A percentile compares a stretch with the other conserved stretches of the same genome.
phyloP scores from a whole-genome alignment of 768 basidiomycete genomes.

The Dentipellis sp. region DNA sequence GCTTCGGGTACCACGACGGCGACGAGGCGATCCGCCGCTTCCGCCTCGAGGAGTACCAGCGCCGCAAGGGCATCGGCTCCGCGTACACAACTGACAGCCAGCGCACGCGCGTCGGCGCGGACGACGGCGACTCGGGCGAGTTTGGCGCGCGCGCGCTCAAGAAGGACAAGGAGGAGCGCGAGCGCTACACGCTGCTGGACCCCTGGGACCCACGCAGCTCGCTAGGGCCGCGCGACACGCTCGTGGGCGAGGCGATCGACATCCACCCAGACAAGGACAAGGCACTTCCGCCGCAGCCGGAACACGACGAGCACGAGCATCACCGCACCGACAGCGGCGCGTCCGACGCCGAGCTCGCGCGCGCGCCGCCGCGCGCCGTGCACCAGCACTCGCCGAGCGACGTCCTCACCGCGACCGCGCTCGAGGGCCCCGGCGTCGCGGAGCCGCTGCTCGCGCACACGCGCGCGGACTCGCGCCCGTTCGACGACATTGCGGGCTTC shows the following conservation, averaged over 20 bases:
- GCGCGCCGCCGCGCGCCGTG: not conserved
- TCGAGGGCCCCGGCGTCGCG: conserved; percentile 11
- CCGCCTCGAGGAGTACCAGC: conserved; percentile 30
- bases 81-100: conserved; percentile 26
- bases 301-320: not conserved
- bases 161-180: conserved; percentile 5
- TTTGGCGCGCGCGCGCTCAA: conserved; percentile 9
- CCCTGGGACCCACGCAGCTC: conserved; percentile 8
- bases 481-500: not conserved
- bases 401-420: conserved; percentile 1
- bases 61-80: conserved; percentile 20
- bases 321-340: not conserved
- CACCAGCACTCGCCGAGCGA: conserved; percentile 6
- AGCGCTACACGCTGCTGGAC: conserved; percentile 5
- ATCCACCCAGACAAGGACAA: not conserved
- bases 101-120: conserved; percentile 17
- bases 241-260: conserved; percentile 9
- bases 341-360: not conserved
- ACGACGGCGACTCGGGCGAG: conserved; percentile 14
- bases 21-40: conserved; percentile 32
- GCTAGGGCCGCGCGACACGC: conserved; percentile 11
- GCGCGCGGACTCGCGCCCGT: conserved; percentile 16
- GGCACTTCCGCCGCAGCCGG: not conserved
- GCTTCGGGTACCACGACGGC: conserved; percentile 18
- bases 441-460: conserved; percentile 24